These are phyloP conservation scores for Escovopsis weberi DNA, from an alignment of 2,329 filamentous ascomycete genomes.

Conservation along the genomic window DNA sequence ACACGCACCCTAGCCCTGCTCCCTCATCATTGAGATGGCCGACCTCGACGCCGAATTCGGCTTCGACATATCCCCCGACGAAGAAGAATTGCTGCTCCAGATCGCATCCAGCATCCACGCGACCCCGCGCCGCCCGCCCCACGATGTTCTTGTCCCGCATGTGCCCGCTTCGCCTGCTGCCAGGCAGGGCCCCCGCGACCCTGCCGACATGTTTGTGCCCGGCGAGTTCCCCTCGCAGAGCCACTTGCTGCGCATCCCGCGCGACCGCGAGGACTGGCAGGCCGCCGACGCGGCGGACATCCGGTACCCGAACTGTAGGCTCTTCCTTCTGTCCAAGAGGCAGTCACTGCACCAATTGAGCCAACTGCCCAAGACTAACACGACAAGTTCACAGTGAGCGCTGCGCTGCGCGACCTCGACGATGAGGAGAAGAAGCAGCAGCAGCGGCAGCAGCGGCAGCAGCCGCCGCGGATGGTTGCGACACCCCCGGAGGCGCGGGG, in stretches of 20 bases:
- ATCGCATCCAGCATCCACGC: constrained; percentile 13
- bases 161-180: neutral
- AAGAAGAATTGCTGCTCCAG: constrained; percentile 27
- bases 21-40: too few relatives aligned
- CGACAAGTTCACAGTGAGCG: constrained; percentile 45
- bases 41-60: constrained; percentile 27
- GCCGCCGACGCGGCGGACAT: too few relatives aligned
- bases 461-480: too few relatives aligned
- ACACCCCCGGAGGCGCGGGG: too few relatives aligned
- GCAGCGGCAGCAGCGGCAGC: too few relatives aligned
- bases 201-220: neutral
- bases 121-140: neutral
- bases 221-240: too few relatives aligned
- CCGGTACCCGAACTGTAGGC: neutral
- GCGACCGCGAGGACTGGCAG: too few relatives aligned
- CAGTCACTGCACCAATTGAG: neutral
- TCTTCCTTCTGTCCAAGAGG: neutral
- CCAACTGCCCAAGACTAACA: neutral
- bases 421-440: constrained; percentile 3
- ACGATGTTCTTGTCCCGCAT: neutral
- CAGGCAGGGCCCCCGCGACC: neutral
- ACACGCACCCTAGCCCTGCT: too few relatives aligned
- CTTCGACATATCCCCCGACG: constrained; percentile 32
- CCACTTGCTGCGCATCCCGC: too few relatives aligned
- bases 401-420: constrained; percentile 18